Percentiles rank a stretch among this genome's conserved stretches.
phyloP scores from a whole-genome alignment of 306 rosid species.

The Quillaja saponaria region DNA sequence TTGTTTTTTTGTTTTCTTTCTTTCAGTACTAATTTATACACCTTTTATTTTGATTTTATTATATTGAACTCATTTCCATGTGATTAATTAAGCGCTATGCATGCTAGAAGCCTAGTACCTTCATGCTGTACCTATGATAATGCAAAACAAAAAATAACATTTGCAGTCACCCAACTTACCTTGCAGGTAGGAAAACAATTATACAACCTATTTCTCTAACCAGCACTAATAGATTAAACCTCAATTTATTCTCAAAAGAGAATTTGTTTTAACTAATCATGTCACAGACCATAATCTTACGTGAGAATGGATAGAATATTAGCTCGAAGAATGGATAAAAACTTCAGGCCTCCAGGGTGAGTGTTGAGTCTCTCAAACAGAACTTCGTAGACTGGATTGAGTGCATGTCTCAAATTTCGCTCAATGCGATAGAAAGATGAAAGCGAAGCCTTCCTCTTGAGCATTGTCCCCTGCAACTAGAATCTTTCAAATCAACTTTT shows the following conservation, averaged over 20 bases:
- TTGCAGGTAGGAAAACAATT: no score
- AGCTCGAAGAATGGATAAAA: constrained; percentile 75
- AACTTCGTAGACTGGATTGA: constrained; percentile 78
- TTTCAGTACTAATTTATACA: constrained; percentile 10
- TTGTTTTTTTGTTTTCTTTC: not conserved
- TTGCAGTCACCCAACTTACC: no score
- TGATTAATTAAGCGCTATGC: no score
- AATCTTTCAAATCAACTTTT: constrained; percentile 25
- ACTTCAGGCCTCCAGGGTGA: constrained; percentile 86
- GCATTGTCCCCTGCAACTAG: constrained; percentile 46
- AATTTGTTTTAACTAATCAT: no score
- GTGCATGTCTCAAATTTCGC: constrained; percentile 77
- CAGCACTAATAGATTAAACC: no score
- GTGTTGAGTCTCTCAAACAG: constrained; percentile 90
- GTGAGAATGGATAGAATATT: constrained; percentile 70
- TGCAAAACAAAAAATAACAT: no score
- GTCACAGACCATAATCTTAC: constrained; percentile 55
- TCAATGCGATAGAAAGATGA: constrained; percentile 77
- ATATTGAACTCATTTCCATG: constrained; percentile 15
- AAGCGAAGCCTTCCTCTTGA: constrained; percentile 44
- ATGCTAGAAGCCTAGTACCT: no score
- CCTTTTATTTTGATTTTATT: constrained; percentile 2
- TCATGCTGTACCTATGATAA: no score
- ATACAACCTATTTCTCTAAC: no score
- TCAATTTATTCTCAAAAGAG: no score